Percentiles rank a stretch among this genome's conserved stretches.
Evolutionary conservation across 495 filamentous ascomycete genomes (phyloP).

Genomic region (Trichoderma parareesei): DNA sequence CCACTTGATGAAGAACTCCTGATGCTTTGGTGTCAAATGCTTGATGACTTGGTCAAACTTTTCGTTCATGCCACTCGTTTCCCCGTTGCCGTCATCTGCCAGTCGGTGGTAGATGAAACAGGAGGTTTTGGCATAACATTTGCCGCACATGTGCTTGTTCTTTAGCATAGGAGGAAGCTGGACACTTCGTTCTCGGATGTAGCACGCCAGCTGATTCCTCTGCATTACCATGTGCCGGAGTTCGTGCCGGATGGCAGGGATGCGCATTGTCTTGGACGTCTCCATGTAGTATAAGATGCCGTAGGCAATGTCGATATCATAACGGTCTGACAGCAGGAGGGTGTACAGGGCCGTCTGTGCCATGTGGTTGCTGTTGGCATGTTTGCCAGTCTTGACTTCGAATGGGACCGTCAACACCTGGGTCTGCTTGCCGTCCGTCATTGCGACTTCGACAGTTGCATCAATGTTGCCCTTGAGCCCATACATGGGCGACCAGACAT

Average conservation of each 20-base stretch:
- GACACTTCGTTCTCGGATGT: slow-evolving; percentile 67
- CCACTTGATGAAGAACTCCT: slow-evolving; percentile 88
- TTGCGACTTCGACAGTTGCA: slow-evolving; percentile 88
- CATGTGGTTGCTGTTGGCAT: slow-evolving; percentile 67
- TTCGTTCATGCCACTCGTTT: slow-evolving; percentile 65
- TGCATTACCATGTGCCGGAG: slow-evolving; percentile 92
- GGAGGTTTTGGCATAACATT: slow-evolving; percentile 77
- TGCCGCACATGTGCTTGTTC: slow-evolving; percentile 64
- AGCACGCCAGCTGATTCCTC: slow-evolving; percentile 81
- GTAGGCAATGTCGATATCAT: slow-evolving; percentile 81
- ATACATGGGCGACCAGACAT: slow-evolving; percentile 95
- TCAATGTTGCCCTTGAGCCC: slow-evolving; percentile 97
- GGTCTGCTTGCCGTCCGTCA: slow-evolving; percentile 53
- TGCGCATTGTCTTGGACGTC: slow-evolving; percentile 71
- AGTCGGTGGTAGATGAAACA: slow-evolving; percentile 95
- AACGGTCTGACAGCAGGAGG: slow-evolving; percentile 84
- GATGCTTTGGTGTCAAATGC: slow-evolving; percentile 64
- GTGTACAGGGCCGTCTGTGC: slow-evolving; percentile 95
- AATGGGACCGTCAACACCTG: slow-evolving; percentile 80
- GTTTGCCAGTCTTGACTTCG: slow-evolving; percentile 89
- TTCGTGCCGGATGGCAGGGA: slow-evolving; percentile 76
- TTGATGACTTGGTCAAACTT: slow-evolving; percentile 68
- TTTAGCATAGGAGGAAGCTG: slow-evolving; percentile 78
- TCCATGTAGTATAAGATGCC: slow-evolving; percentile 95
- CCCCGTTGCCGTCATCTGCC: slow-evolving; percentile 72